Evolutionary conservation across 495 filamentous ascomycete species (phyloP).

Genomic region (Xanthoparmelia taractica): DNA sequence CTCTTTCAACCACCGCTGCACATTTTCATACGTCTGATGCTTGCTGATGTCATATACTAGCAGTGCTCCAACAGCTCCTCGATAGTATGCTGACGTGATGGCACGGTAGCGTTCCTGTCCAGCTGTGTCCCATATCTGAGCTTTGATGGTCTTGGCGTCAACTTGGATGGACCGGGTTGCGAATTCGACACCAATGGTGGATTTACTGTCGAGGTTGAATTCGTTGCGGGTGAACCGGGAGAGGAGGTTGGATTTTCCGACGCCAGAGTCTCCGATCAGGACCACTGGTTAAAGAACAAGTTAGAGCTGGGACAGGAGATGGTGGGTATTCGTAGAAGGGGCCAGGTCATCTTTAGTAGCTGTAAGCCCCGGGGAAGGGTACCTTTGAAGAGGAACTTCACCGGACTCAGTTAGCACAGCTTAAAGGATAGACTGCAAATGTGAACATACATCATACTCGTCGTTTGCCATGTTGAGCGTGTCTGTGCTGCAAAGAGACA

Average conservation of each 20-base stretch:
- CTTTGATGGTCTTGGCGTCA: conserved; percentile 99
- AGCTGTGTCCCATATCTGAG: conserved; percentile 99
- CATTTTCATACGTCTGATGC: conserved; percentile 98
- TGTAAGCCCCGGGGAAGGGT: conserved; percentile 3
- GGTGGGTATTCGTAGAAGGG: conserved; percentile 20
- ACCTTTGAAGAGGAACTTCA: conserved; percentile 94
- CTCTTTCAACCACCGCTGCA: conserved; percentile 98
- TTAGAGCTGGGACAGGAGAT: conserved; percentile 2
- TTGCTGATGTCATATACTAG: conserved; percentile 99
- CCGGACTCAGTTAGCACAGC: conserved; percentile 18
- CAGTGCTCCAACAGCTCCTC: conserved; percentile 92
- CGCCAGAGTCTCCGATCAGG: conserved; percentile 95
- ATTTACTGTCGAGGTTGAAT: conserved; percentile 99
- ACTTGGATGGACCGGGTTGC: conserved; percentile 98
- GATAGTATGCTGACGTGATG: conserved; percentile 98
- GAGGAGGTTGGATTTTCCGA: conserved; percentile 99
- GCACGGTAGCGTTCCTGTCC: conserved; percentile 98
- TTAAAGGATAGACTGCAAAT: conserved; percentile 15
- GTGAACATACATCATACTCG: conserved; percentile 91
- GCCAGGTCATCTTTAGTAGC: neutral
- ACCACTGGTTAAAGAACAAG: conserved; percentile 58
- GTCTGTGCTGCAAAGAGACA: conserved; percentile 5
- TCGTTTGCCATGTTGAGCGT: conserved; percentile 85
- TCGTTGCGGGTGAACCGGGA: conserved; percentile 99
- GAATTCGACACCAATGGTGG: conserved; percentile 99